Conservation (phyloP, 75 land plant species). For the Picea glauca region DNA sequence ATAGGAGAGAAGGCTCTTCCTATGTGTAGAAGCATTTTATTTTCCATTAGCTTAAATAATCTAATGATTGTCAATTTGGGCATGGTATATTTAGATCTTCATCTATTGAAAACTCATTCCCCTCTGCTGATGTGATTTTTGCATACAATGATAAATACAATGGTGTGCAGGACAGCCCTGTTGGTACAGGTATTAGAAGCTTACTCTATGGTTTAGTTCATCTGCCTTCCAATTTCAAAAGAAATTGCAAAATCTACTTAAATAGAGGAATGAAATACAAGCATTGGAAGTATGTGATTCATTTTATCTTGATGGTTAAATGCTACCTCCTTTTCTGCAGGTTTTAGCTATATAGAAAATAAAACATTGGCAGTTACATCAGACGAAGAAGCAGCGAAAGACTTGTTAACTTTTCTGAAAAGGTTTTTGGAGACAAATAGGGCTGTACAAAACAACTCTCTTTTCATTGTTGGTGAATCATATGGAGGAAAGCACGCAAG, state of each 20-base stretch:
- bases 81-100: not conserved
- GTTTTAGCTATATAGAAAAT: conserved; percentile 83
- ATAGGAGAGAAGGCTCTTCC: not conserved
- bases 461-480: conserved; percentile 82
- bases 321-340: conserved; percentile 12
- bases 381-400: conserved; percentile 63
- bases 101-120: conserved; percentile 3
- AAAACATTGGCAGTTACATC: conserved; percentile 37
- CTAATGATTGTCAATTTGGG: no score
- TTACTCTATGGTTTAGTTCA: not conserved
- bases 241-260: not conserved
- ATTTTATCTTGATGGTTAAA: not conserved
- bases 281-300: not conserved
- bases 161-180: conserved; percentile 77
- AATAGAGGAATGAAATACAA: no score
- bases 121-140: not conserved
- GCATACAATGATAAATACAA: conserved; percentile 4
- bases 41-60: not conserved
- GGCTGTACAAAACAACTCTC: conserved; percentile 53
- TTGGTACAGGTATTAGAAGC: conserved; percentile 56
- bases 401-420: conserved; percentile 55
- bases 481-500: conserved; percentile 91
- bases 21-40: not conserved
- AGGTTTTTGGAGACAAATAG: conserved; percentile 36
- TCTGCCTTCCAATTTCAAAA: not conserved